Percentiles rank a stretch among this genome's conserved stretches.
Conservation (phyloP, 805 yeast species). For the Candida chauliodis region DNA sequence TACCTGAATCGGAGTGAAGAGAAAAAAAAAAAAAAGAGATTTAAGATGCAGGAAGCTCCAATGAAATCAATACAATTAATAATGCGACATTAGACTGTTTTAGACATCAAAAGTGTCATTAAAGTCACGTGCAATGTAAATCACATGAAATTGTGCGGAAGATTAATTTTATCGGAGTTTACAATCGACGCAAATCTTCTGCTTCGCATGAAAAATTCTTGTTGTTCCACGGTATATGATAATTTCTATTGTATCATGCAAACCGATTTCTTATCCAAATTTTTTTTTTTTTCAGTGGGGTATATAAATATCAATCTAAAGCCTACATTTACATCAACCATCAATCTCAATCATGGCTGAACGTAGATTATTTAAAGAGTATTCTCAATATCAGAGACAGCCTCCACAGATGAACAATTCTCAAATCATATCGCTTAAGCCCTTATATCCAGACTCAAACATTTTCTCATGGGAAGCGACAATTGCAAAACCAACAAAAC, state of each 20-base stretch:
- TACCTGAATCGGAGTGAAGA: slow-evolving; percentile 4
- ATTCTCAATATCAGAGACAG: slow-evolving; percentile 26
- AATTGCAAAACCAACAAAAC: slow-evolving; percentile 45
- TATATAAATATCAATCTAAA: neutral
- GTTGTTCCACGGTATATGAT: slow-evolving; percentile 1
- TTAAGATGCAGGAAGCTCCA: slow-evolving; percentile 2
- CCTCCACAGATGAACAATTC: slow-evolving; percentile 27
- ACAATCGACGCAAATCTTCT: neutral
- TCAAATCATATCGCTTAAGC: slow-evolving; percentile 42
- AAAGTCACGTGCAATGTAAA: slow-evolving; percentile 1
- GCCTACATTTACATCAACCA: neutral
- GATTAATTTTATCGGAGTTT: slow-evolving; percentile 2
- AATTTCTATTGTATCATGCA: neutral
- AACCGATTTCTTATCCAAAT: neutral
- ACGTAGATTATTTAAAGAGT: slow-evolving; percentile 37
- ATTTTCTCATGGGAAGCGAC: slow-evolving; percentile 50
- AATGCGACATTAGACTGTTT: too few relatives aligned
- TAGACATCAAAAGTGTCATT: neutral
- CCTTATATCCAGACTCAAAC: slow-evolving; percentile 38
- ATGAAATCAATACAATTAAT: neutral
- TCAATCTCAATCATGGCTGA: too few relatives aligned
- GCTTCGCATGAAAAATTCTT: neutral
- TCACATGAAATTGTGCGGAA: slow-evolving; percentile 1
- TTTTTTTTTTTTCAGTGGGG: slow-evolving; percentile 4
- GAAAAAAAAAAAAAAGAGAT: too few relatives aligned